Evolutionary conservation across 306 rosid genomes (phyloP).

Genomic region (peach (Prunus persica)): DNA sequence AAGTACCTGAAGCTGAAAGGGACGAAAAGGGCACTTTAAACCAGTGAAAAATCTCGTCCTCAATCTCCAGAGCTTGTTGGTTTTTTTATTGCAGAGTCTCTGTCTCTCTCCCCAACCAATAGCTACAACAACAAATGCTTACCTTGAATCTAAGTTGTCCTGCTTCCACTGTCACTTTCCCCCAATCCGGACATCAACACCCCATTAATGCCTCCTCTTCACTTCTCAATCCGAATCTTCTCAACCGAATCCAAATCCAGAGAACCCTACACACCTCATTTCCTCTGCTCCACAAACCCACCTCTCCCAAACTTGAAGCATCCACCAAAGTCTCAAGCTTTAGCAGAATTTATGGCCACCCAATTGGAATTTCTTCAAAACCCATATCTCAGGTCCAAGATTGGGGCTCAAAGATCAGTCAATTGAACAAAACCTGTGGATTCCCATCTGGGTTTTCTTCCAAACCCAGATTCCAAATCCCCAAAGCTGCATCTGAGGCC

Average conservation of each 20-base stretch:
- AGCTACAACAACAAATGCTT: conserved; percentile 37
- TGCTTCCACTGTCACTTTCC: conserved; percentile 44
- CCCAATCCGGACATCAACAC: conserved; percentile 33
- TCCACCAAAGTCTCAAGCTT: conserved; percentile 1
- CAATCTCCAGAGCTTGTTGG: conserved; percentile 1
- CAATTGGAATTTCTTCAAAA: conserved; percentile 24
- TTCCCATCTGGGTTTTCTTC: conserved; percentile 34
- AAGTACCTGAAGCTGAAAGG: not conserved
- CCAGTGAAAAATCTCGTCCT: conserved; percentile 4
- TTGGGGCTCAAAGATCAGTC: conserved; percentile 28
- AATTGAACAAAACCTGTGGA: conserved; percentile 22
- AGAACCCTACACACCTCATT: conserved; percentile 7
- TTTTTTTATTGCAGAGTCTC: conserved; percentile 1
- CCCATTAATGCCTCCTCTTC: conserved; percentile 32
- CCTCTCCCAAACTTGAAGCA: not conserved
- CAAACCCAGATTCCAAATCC: conserved; percentile 36
- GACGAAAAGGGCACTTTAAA: not conserved
- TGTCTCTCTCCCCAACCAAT: conserved; percentile 11
- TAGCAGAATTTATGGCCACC: conserved; percentile 12
- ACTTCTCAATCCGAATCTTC: conserved; percentile 32
- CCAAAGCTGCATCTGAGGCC: conserved; percentile 45
- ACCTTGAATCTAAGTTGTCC: conserved; percentile 40
- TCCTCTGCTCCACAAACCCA: conserved; percentile 19
- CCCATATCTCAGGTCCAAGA: conserved; percentile 41
- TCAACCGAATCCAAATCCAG: conserved; percentile 27